Conservation (phyloP, 345 rosid species). For the Salix brachista region DNA sequence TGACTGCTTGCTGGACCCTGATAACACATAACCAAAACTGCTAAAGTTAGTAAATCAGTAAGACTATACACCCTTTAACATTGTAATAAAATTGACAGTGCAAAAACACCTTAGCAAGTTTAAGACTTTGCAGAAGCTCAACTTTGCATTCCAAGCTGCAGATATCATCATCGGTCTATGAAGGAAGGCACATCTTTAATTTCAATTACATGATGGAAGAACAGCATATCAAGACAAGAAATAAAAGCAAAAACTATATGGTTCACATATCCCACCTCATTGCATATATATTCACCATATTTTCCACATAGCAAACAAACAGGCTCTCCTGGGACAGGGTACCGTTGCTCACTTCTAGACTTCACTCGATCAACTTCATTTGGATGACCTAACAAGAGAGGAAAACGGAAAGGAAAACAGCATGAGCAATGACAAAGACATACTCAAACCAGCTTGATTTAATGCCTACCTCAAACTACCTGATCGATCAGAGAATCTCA, state of each 20-base stretch:
- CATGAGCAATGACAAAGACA: neutral
- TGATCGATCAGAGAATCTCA: neutral
- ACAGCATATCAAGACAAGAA: neutral
- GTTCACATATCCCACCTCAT: constrained; percentile 43
- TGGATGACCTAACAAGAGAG: constrained; percentile 18
- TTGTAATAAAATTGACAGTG: constrained; percentile 1
- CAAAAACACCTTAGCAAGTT: constrained; percentile 37
- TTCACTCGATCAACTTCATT: constrained; percentile 33
- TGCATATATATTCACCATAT: constrained; percentile 71
- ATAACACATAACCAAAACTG: constrained; percentile 10
- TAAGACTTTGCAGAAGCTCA: constrained; percentile 45
- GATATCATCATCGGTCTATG: constrained; percentile 68
- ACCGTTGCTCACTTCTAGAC: constrained; percentile 47
- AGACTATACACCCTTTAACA: neutral
- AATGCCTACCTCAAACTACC: neutral
- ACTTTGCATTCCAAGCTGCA: constrained; percentile 74
- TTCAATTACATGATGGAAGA: constrained; percentile 6
- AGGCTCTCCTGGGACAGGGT: constrained; percentile 61
- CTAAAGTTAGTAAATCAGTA: neutral
- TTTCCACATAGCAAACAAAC: constrained; percentile 62
- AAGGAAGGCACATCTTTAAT: constrained; percentile 7
- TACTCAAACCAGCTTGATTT: neutral
- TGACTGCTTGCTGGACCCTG: constrained; percentile 33
- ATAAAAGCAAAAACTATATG: neutral
- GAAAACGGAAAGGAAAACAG: neutral